These are phyloP conservation scores for Glomus cerebriforme DNA, from an alignment of 192 early-diverging fungal genomes.

Conservation along the genomic window DNA sequence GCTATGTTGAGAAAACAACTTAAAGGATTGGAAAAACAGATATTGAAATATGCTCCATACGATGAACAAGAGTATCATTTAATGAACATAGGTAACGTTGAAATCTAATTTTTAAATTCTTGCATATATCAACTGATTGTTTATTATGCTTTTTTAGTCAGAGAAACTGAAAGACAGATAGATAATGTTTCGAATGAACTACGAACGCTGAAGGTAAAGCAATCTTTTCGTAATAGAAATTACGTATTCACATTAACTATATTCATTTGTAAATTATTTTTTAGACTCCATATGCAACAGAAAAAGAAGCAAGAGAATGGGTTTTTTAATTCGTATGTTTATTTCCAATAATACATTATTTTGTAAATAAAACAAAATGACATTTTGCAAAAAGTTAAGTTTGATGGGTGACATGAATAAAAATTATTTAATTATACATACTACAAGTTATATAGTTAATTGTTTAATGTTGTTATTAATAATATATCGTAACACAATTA, in stretches of 20 bases:
- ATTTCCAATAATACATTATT: too few relatives aligned
- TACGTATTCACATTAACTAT: background rate
- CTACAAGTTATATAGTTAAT: too few relatives aligned
- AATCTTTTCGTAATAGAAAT: background rate
- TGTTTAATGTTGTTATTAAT: too few relatives aligned
- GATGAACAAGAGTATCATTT: constrained; percentile 60
- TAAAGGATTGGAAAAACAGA: constrained; percentile 52
- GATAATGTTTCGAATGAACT: background rate
- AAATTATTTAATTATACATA: too few relatives aligned
- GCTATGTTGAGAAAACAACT: constrained; percentile 53
- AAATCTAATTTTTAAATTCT: background rate
- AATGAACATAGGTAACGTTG: constrained; percentile 43
- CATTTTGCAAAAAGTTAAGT: too few relatives aligned
- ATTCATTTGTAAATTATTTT: too few relatives aligned
- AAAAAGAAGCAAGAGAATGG: too few relatives aligned
- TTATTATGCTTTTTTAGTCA: background rate
- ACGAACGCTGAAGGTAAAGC: background rate
- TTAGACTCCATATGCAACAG: too few relatives aligned
- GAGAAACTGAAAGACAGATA: background rate
- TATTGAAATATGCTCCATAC: constrained; percentile 58
- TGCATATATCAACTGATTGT: background rate
- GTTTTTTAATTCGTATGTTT: too few relatives aligned
- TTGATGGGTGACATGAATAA: too few relatives aligned
- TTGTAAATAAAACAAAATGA: too few relatives aligned
- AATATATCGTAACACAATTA: too few relatives aligned